Percentiles rank a stretch among this genome's conserved stretches.
Conservation (phyloP, 2,329 filamentous ascomycete species). For the Decorospora gaudefroyi region DNA sequence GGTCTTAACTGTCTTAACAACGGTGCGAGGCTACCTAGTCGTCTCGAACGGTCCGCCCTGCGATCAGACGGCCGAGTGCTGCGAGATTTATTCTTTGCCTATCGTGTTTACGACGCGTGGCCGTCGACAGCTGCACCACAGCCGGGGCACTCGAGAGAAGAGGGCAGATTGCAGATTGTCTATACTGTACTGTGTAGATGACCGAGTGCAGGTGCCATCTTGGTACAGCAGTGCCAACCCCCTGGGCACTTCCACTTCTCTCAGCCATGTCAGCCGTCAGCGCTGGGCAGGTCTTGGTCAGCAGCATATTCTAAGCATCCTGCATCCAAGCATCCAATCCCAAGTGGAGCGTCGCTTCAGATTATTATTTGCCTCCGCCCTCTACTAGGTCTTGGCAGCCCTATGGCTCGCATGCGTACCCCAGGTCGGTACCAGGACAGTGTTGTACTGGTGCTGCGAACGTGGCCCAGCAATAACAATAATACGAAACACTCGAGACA, state of each 20-base stretch:
- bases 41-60: slow-evolving; percentile 7
- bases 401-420: no score
- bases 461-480: background rate
- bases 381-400: no score
- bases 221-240: no score
- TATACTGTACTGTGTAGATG: no score
- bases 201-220: no score
- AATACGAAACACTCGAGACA: slow-evolving; percentile 17
- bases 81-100: slow-evolving; percentile 6
- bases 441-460: background rate
- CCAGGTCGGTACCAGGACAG: background rate
- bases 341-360: slow-evolving; percentile 8
- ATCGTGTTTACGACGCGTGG: slow-evolving; percentile 11
- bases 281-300: slow-evolving; percentile 4
- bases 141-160: no score
- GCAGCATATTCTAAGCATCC: slow-evolving; percentile 17
- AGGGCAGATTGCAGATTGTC: no score
- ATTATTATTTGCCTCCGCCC: slow-evolving; percentile 8
- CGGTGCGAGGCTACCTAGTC: slow-evolving; percentile 7
- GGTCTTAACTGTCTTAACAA: slow-evolving; percentile 16
- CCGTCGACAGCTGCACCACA: no score
- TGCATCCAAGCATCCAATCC: no score
- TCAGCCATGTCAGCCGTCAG: slow-evolving; percentile 2
- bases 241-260: no score
- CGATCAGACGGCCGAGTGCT: slow-evolving; percentile 6